phyloP scores from a whole-genome alignment of 805 yeast genomes.

The Candida fluviatilis region DNA sequence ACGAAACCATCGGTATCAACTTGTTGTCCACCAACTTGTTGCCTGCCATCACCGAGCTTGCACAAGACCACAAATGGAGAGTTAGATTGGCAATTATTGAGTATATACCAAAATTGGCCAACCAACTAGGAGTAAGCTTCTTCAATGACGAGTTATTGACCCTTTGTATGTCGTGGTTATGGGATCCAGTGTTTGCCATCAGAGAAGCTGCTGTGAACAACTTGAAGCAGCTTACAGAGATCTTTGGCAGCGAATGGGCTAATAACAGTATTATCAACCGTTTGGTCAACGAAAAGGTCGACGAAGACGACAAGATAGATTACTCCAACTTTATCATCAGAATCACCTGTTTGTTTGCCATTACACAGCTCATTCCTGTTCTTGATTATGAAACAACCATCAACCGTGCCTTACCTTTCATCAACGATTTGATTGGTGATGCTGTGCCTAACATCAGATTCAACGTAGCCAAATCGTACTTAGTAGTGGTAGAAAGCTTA shows the following conservation, averaged over 20 bases:
- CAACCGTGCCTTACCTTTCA: constrained; percentile 72
- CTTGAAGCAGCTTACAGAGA: constrained; percentile 71
- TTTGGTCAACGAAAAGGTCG: constrained; percentile 43
- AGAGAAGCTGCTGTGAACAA: constrained; percentile 94
- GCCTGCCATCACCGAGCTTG: constrained; percentile 94
- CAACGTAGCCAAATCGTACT: constrained; percentile 85
- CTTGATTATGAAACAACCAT: constrained; percentile 53
- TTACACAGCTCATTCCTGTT: constrained; percentile 77
- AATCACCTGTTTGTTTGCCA: constrained; percentile 83
- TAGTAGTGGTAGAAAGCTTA: constrained; percentile 54
- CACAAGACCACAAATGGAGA: constrained; percentile 97
- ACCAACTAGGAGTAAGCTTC: constrained; percentile 88
- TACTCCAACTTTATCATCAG: constrained; percentile 83
- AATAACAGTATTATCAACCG: constrained; percentile 76
- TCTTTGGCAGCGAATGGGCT: constrained; percentile 95
- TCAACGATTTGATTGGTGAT: constrained; percentile 68
- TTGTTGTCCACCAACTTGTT: constrained; percentile 78
- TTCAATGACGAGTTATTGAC: constrained; percentile 90
- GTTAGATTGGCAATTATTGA: constrained; percentile 95
- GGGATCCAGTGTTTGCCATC: constrained; percentile 96
- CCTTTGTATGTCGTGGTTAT: constrained; percentile 93
- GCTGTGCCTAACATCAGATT: constrained; percentile 93
- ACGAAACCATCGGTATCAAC: constrained; percentile 91
- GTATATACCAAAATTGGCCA: constrained; percentile 90
- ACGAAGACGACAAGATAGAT: constrained; percentile 34